phyloP scores from a whole-genome alignment of 2,329 filamentous ascomycete species.

The Septoria petroselini region DNA sequence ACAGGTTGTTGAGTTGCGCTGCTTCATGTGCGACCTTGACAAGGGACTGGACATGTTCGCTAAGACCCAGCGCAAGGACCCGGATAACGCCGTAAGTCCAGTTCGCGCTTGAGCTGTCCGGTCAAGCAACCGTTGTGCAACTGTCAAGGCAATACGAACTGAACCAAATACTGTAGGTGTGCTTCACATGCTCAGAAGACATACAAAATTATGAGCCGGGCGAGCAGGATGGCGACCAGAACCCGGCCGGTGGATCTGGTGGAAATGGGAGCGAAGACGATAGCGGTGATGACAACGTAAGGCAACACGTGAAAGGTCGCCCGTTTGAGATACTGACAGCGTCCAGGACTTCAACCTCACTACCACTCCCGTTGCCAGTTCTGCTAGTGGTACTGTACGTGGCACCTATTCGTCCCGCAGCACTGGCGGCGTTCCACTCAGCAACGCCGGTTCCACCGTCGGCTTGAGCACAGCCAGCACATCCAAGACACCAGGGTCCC shows the following conservation, averaged over 20 bases:
- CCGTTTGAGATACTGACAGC: background rate
- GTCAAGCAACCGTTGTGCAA: too few relatives aligned
- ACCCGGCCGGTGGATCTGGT: background rate
- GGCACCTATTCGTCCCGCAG: conserved; percentile 20
- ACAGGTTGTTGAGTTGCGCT: conserved; percentile 29
- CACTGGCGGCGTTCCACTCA: background rate
- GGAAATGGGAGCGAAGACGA: conserved; percentile 13
- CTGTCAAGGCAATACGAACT: background rate
- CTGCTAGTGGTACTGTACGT: conserved; percentile 9
- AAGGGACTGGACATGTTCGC: conserved; percentile 29
- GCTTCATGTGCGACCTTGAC: conserved; percentile 26
- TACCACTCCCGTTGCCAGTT: conserved; percentile 7
- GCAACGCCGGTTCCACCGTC: background rate
- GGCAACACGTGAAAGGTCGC: conserved; percentile 1
- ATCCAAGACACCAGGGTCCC: conserved; percentile 2
- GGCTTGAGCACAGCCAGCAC: conserved; percentile 1
- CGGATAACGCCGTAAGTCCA: conserved; percentile 27
- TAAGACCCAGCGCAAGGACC: conserved; percentile 28
- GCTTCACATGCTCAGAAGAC: conserved; percentile 25
- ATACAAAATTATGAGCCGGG: conserved; percentile 25
- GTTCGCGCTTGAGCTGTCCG: too few relatives aligned
- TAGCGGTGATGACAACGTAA: conserved; percentile 7
- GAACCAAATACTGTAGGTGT: conserved; percentile 19
- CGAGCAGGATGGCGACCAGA: conserved; percentile 15
- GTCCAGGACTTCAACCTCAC: background rate